Base-by-base conservation (phyloP, 1,139 yeast genomes). In the Kurtzmaniella quercitrusa region DNA sequence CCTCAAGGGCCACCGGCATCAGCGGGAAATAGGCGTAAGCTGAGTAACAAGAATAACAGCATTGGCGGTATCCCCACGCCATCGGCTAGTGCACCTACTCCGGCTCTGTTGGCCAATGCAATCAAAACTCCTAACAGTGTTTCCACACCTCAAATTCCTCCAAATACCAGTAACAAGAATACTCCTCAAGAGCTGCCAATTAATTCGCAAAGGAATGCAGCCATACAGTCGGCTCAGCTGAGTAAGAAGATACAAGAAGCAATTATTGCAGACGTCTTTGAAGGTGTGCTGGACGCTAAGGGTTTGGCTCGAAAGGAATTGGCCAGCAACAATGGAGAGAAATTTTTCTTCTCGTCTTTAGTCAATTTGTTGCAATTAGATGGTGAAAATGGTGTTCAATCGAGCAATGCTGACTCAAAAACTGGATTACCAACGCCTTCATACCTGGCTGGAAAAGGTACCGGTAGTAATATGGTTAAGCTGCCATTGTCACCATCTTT, bases 321-420 rank as follows among this genome's bases (percentile, higher is more conserved):
- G 42, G 72, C 77, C 1, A 57, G 56, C 40, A 51, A 57, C 20
- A 77, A 78, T 50, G 78, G 82, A 0, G 71, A 73, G 42, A 63
- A 64, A 46, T 78, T 76, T 55, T 75, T 78, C 54, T 63, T 72
- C 42, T 74, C 80, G 0, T 68, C 82, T 1, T 61, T 78, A 46
- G 70, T 78, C 9, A 78, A 78, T 52, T 60, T 76, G 34, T 60
- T 78, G 45, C 78, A 73, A 38, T 52, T 78, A 38, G 74, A 70
- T 19, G 38, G 30, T 15, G 38, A 30, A 18, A 16, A 15, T 21
- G 33, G 7, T 12, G 12, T 8, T 22, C 14, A 28, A 9, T 35
- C 39, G 12, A 19, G 33, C 11, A 38, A 33, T 15, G 11, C 16
- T 11, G 33, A 30, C 19, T 32, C 38, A 5, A 5, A 60, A 57